phyloP scores from a whole-genome alignment of 306 rosid species.

The Medicago truncatula region DNA sequence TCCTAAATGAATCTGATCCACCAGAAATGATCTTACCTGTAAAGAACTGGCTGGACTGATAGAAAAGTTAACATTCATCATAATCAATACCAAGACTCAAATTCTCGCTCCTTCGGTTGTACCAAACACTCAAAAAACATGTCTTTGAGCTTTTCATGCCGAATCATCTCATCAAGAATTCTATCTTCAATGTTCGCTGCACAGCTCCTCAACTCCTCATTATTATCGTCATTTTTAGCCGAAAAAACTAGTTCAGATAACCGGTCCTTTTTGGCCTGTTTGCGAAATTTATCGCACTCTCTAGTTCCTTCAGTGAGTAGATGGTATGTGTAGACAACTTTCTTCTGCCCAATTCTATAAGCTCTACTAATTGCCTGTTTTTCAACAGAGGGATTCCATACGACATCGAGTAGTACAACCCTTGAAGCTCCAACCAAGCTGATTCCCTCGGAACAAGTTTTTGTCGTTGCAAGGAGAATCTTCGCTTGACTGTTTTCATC shows the following conservation, averaged over 20 bases:
- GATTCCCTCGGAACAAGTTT: slow-evolving; percentile 53
- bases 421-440: slow-evolving; percentile 56
- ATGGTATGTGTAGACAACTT: slow-evolving; percentile 46
- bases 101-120: neutral
- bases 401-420: slow-evolving; percentile 53
- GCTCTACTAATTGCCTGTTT: slow-evolving; percentile 55
- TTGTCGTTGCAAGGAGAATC: slow-evolving; percentile 48
- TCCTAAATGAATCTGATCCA: no score
- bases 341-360: slow-evolving; percentile 50
- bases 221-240: neutral
- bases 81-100: neutral
- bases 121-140: neutral
- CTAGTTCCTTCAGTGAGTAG: slow-evolving; percentile 45
- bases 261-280: slow-evolving; percentile 45
- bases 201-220: slow-evolving; percentile 1
- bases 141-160: neutral
- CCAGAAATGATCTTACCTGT: no score
- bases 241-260: slow-evolving; percentile 50
- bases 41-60: no score
- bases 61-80: no score
- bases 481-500: slow-evolving; percentile 43
- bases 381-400: slow-evolving; percentile 56
- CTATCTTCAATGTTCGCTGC: neutral
- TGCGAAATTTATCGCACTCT: slow-evolving; percentile 37
- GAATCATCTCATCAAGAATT: neutral